Evolutionary conservation across 192 early-diverging fungal genomes (phyloP).

Genomic region (Kappamyces sp.): DNA sequence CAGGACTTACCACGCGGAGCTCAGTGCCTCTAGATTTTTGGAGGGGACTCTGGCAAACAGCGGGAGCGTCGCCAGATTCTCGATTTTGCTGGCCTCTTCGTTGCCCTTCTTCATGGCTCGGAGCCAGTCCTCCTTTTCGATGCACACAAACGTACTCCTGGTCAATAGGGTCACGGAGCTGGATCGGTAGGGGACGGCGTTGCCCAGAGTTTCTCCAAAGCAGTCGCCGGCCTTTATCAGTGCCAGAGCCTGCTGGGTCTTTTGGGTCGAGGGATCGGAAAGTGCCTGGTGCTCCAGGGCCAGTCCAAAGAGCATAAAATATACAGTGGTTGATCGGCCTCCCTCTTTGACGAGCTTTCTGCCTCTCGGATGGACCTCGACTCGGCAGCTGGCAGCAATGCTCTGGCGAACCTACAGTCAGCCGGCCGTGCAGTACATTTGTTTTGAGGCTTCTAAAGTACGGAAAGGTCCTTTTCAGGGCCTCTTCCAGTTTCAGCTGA

Average conservation of each 20-base stretch:
- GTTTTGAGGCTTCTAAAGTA: too few species aligned
- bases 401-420: conserved; percentile 5
- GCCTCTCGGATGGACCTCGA: conserved; percentile 3
- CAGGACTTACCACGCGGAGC: background rate
- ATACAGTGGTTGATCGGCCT: background rate
- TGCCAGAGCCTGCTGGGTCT: background rate
- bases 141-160: background rate
- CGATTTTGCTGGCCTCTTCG: conserved; percentile 4
- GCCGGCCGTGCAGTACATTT: background rate
- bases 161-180: conserved; percentile 2
- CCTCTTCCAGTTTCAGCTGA: background rate
- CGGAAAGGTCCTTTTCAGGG: background rate
- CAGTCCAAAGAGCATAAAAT: conserved; percentile 4
- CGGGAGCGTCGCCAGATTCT: background rate
- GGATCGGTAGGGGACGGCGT: background rate
- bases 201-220: conserved; percentile 7
- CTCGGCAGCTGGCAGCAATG: conserved; percentile 1
- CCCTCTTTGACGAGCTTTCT: conserved; percentile 2
- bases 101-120: conserved; percentile 5
- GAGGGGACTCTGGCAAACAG: background rate
- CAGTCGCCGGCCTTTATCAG: conserved; percentile 6
- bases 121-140: conserved; percentile 7
- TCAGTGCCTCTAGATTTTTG: conserved; percentile 7
- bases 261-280: background rate
- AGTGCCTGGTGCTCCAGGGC: conserved; percentile 2